Base-by-base conservation (phyloP, 495 filamentous ascomycete species). In the Amorphotheca resinae region DNA sequence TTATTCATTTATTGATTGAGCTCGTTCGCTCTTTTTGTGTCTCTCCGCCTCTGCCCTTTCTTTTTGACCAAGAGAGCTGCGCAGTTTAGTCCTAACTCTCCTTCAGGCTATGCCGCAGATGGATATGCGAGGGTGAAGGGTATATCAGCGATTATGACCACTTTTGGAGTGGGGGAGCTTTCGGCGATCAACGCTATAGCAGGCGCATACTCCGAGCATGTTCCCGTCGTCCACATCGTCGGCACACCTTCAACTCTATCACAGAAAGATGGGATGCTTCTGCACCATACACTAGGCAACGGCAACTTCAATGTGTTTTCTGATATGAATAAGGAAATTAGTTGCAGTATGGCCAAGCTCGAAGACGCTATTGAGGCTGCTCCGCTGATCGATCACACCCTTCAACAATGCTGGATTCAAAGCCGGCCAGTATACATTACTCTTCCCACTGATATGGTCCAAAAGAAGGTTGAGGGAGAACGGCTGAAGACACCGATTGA, bases 231-330 rank as follows among this genome's bases (percentile, higher is more conserved):
- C 16, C 86, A 93, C 55, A 84, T 93, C 40, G 84, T 93, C 23
- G 86, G 86, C 2, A 72, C 70, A 33, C 81, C 80, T 0, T 68
- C 69, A 5, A 81, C 69, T 22, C 55, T 66, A 33, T 69, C 73
- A 4, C 77, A 82, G 54, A 64, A 62, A 38, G 64, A 72, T 46
- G 73, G 74, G 50, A 67, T 78, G 57, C 65, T 93, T n/a, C 68
- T 96, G 9, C 89, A 96, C 58, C 89, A 96, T 61, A 93, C 88
- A 1, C 77, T 96, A 11, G 88, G 87, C 23, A 91, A 94, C 55
- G 88, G 88, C 22, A 80, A 91, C 56, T 91, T 83, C 52, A 76
- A 82, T 43, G 84, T 83, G n/a, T 95, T 91, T 55, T 66, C 73
- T 48, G 70, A 79, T 46, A 95, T 95, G 81, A 80, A 68, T 55